Evolutionary conservation across 176 grass and related monocot species (phyloP).

Genomic region (Oryza australiensis): DNA sequence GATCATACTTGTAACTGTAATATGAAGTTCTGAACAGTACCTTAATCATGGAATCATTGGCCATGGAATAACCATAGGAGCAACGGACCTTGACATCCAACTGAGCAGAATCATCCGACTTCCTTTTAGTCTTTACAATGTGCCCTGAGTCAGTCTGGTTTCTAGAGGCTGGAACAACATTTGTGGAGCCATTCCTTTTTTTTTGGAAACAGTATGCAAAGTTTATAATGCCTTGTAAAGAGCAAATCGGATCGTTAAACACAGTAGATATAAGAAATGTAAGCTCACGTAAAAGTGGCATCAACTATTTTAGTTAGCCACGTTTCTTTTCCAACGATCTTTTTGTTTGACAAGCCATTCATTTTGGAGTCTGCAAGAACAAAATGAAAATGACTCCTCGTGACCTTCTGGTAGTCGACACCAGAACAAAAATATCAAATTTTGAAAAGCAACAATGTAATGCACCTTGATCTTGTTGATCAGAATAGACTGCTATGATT

Average conservation of each 20-base stretch:
- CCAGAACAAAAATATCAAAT: neutral
- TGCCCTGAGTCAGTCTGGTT: slow-evolving; percentile 35
- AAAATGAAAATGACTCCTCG: neutral
- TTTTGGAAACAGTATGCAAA: slow-evolving; percentile 47
- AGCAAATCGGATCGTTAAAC: neutral
- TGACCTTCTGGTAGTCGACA: neutral
- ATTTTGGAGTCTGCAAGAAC: slow-evolving; percentile 42
- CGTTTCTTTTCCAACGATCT: slow-evolving; percentile 44
- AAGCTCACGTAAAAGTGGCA: slow-evolving; percentile 60
- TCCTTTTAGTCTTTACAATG: slow-evolving; percentile 51
- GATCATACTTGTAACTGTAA: too few relatives aligned
- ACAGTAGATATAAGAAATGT: neutral
- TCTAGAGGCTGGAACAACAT: slow-evolving; percentile 40
- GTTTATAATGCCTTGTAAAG: slow-evolving; percentile 23
- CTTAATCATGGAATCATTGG: slow-evolving; percentile 64
- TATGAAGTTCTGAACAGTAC: slow-evolving; percentile 36
- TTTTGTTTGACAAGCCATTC: slow-evolving; percentile 37
- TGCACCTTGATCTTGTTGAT: slow-evolving; percentile 60
- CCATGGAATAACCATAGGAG: slow-evolving; percentile 58
- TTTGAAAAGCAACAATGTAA: neutral
- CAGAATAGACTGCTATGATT: slow-evolving; percentile 44
- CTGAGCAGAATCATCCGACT: slow-evolving; percentile 50
- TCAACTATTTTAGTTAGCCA: slow-evolving; percentile 69
- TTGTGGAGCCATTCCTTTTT: slow-evolving; percentile 67
- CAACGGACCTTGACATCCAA: slow-evolving; percentile 58